Percentiles rank a stretch among this genome's conserved stretches.
These are phyloP conservation scores for Gossypium herbaceum DNA, from an alignment of 345 rosid genomes.

Conservation along the genomic window DNA sequence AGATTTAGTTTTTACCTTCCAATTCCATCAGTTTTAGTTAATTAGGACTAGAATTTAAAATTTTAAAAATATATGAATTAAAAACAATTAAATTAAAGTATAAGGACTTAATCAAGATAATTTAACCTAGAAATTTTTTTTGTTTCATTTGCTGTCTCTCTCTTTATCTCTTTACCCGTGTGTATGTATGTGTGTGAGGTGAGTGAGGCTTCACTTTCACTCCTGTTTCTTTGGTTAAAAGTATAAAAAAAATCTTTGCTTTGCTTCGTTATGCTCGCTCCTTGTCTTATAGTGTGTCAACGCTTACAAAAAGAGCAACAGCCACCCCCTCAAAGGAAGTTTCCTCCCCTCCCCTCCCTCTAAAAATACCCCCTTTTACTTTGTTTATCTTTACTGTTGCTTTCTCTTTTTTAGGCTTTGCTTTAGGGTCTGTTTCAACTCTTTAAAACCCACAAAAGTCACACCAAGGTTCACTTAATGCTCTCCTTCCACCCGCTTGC, in stretches of 20 bases:
- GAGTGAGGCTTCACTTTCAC: background rate
- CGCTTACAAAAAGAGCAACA: slow-evolving; percentile 45
- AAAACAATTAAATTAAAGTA: too few species aligned
- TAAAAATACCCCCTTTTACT: background rate
- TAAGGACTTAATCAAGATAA: too few species aligned
- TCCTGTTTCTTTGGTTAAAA: background rate
- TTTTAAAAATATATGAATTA: too few species aligned
- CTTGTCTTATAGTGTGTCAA: slow-evolving; percentile 48
- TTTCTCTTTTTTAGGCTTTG: slow-evolving; percentile 16
- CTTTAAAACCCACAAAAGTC: slow-evolving; percentile 27
- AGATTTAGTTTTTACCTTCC: too few species aligned
- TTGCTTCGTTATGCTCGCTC: background rate
- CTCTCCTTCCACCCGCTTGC: slow-evolving; percentile 15
- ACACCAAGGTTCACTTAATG: slow-evolving; percentile 11
- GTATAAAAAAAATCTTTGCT: background rate
- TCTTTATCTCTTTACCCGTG: background rate
- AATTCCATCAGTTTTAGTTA: too few species aligned
- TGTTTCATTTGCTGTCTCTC: slow-evolving; percentile 2
- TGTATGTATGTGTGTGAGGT: background rate
- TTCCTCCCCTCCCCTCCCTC: slow-evolving; percentile 40
- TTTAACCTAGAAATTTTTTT: background rate
- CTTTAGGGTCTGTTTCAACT: slow-evolving; percentile 12
- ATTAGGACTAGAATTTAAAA: too few species aligned
- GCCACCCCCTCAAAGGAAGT: slow-evolving; percentile 35
- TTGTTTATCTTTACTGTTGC: slow-evolving; percentile 21